Evolutionary conservation across 768 basidiomycete species (phyloP), one percentile per base, ranked within the genome.

Genomic region (Thelephora ganbajun): DNA sequence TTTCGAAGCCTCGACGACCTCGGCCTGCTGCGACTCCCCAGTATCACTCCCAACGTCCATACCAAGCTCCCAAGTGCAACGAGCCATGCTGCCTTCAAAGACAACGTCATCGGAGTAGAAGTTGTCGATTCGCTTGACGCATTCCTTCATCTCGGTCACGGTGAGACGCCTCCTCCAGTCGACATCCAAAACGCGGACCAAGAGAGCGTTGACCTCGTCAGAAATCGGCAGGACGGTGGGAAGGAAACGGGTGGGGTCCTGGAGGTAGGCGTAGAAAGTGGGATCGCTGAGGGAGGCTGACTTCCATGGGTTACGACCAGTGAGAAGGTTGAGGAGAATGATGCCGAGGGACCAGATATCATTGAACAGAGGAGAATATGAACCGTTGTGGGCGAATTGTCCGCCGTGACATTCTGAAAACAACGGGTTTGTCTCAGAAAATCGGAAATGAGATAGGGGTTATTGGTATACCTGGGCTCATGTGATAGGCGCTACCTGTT

Each of bases 271-370:
- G 55, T 83, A 77, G 71, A 92, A 99, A 2, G 89, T 92, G 51
- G 84, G 81, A 64, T 98, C 94, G 36, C 79, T 70, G 1, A 66
- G 60, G 3, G 77, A 81, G 2, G 94, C 92, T 19, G 87, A 83
- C 62, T 86, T 86, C 94, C 94, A 98, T 3, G 94, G 94, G 57
- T 97, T 97, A 30, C 94, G 78, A 4, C 91, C 90, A 19, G 90
- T 96, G 22, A 86, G 80, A 41, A 99, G 78, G 64, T 99, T 99
- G 60, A 98, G 79, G 34, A 99, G 80, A 51, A 99, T 88, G 57
- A 99, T 87, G 33, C 92, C 94, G 39, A 98, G 69, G 6, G 92
- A 91, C 94, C 94, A 99, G 53, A 97, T 76, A 62, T 99, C 94
- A 63, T 96, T 94, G 60, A 76, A 77, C 54, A 79, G 73, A 7